Conservation (phyloP, 345 rosid genomes). For the Linum tenue region DNA sequence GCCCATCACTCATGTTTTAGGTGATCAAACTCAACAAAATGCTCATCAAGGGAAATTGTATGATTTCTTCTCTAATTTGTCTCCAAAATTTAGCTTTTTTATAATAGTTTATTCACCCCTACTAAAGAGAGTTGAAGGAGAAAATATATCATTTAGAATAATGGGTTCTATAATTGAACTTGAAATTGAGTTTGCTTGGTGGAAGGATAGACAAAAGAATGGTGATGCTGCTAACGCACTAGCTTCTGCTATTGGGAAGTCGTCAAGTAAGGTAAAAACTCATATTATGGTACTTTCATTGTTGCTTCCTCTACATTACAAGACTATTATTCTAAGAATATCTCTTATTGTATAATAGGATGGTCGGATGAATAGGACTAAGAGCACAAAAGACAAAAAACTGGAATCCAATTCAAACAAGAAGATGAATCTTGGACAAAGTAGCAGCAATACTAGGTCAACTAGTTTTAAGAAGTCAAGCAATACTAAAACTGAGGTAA, state of each 20-base stretch:
- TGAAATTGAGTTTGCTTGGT: conserved; percentile 20
- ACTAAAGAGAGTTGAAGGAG: background rate
- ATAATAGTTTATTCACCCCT: background rate
- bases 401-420: conserved; percentile 29
- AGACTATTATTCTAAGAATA: background rate
- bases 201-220: conserved; percentile 46
- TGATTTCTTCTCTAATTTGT: conserved; percentile 12
- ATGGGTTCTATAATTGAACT: background rate
- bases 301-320: too few relatives aligned
- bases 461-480: conserved; percentile 46
- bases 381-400: conserved; percentile 29
- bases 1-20: conserved; percentile 17
- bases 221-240: conserved; percentile 21
- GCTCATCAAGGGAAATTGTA: conserved; percentile 36
- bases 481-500: conserved; percentile 58
- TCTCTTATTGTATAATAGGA: conserved; percentile 24
- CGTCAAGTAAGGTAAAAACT: conserved; percentile 47
- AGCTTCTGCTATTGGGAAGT: conserved; percentile 24
- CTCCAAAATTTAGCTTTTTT: background rate
- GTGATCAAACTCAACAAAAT: conserved; percentile 21
- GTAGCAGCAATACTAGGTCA: conserved; percentile 28
- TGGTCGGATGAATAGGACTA: conserved; percentile 24
- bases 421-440: conserved; percentile 28
- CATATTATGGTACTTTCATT: conserved; percentile 7
- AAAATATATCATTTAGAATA: background rate